Percentiles rank a stretch among this genome's conserved stretches.
Conservation (phyloP, 768 basidiomycete species). For the Austroboletus eburneus region DNA sequence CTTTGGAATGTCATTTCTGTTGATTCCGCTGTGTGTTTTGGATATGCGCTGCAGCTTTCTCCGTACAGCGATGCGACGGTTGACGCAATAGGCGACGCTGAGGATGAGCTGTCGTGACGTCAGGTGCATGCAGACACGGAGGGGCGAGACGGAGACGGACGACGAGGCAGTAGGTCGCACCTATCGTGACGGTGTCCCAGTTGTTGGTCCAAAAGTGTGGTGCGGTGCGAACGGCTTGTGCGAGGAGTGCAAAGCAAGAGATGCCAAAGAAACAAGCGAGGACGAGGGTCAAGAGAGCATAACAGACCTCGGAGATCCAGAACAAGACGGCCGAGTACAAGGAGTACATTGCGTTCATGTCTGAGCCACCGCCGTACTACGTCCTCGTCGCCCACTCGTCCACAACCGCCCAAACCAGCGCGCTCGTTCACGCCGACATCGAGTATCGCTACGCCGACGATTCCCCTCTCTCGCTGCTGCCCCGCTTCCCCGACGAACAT, state of each 20-base stretch:
- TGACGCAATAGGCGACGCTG: slow-evolving; percentile 61
- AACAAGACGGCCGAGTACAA: slow-evolving; percentile 38
- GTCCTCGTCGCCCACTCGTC: slow-evolving; percentile 61
- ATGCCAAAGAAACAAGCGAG: slow-evolving; percentile 53
- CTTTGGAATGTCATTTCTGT: slow-evolving; percentile 55
- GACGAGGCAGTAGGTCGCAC: slow-evolving; percentile 65
- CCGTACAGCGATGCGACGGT: slow-evolving; percentile 64
- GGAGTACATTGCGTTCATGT: slow-evolving; percentile 21
- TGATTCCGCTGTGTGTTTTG: slow-evolving; percentile 51
- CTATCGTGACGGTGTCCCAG: slow-evolving; percentile 64
- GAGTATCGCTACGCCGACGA: slow-evolving; percentile 85
- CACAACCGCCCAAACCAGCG: slow-evolving; percentile 34
- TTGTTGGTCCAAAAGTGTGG: slow-evolving; percentile 56
- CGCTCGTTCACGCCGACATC: slow-evolving; percentile 58
- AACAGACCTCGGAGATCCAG: slow-evolving; percentile 52
- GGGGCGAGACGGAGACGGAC: no score
- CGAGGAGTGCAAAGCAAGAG: slow-evolving; percentile 61
- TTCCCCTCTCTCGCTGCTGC: slow-evolving; percentile 59
- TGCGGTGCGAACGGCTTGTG: slow-evolving; percentile 68
- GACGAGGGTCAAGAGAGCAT: slow-evolving; percentile 48
- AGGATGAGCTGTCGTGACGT: slow-evolving; percentile 42
- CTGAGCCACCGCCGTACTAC: slow-evolving; percentile 53
- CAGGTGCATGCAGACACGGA: background rate
- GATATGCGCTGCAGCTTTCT: slow-evolving; percentile 64
- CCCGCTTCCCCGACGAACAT: slow-evolving; percentile 58